phyloP scores from a whole-genome alignment of 1,284 basidiomycete species.

The Erythrobasidium hasegawianum region DNA sequence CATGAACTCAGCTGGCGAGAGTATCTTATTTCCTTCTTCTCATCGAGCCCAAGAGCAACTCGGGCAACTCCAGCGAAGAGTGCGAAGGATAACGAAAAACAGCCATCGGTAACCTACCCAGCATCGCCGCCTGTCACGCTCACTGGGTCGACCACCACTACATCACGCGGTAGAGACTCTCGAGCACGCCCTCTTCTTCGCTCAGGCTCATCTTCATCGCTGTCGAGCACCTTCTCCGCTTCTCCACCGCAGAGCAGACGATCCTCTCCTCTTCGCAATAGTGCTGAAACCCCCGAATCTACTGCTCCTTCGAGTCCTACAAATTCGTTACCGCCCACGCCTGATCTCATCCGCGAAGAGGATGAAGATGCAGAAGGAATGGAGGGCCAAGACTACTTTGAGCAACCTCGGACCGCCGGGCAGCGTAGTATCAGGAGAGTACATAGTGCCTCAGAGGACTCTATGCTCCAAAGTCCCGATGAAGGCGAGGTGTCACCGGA shows the following conservation, averaged over 20 bases:
- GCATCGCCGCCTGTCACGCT: not conserved
- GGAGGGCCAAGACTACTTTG: conserved; percentile 2
- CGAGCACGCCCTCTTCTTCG: conserved; percentile 15
- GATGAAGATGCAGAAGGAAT: conserved; percentile 10
- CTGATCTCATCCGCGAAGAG: conserved; percentile 27
- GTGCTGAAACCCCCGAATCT: not conserved
- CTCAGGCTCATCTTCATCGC: conserved; percentile 12
- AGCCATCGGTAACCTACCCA: too few species aligned
- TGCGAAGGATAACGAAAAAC: too few species aligned
- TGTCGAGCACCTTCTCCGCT: conserved; percentile 1
- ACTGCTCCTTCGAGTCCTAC: not conserved
- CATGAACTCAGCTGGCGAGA: conserved; percentile 2
- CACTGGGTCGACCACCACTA: not conserved
- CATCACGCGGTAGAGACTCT: conserved; percentile 18
- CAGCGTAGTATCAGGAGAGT: not conserved
- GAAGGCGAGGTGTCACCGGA: not conserved
- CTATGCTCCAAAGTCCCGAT: conserved; percentile 6
- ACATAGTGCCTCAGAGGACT: conserved; percentile 2
- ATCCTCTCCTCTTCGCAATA: conserved; percentile 6
- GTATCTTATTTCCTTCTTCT: not conserved
- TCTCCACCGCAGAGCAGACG: conserved; percentile 5
- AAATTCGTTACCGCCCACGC: conserved; percentile 17
- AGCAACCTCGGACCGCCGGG: not conserved
- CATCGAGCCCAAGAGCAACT: too few species aligned
- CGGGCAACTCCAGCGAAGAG: too few species aligned